Conservation (phyloP, 495 filamentous ascomycete species). For the Aspergillus olivimuriae region DNA sequence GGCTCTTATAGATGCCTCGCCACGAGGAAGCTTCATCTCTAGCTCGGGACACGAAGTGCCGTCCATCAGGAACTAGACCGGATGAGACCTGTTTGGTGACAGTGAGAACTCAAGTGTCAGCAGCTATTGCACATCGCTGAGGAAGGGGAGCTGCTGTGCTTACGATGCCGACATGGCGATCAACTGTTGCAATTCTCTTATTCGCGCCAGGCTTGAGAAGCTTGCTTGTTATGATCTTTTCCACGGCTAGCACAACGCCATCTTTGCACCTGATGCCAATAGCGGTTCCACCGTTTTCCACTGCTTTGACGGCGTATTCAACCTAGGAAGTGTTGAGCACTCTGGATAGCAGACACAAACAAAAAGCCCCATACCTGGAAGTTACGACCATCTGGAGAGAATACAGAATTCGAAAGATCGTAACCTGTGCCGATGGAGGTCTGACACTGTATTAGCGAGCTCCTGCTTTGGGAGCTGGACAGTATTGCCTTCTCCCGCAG, state of each 20-base stretch:
- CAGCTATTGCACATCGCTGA: background rate
- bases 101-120: too few relatives aligned
- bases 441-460: constrained; percentile 37
- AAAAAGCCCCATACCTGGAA: constrained; percentile 91
- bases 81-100: constrained; percentile 97
- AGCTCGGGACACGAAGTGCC: constrained; percentile 90
- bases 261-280: constrained; percentile 97
- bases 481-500: constrained; percentile 2
- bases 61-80: constrained; percentile 87
- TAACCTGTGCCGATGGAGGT: constrained; percentile 99
- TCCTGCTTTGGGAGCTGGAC: too few relatives aligned
- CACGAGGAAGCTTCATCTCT: constrained; percentile 86
- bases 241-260: constrained; percentile 90
- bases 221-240: constrained; percentile 95
- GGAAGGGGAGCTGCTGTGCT: constrained; percentile 23
- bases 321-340: too few relatives aligned
- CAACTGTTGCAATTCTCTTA: constrained; percentile 91
- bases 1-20: constrained; percentile 84
- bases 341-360: too few relatives aligned
- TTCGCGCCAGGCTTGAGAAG: constrained; percentile 89
- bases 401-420: constrained; percentile 98
- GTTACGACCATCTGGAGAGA: constrained; percentile 96
- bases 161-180: constrained; percentile 91
- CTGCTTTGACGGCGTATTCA: constrained; percentile 97
- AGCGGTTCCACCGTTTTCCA: constrained; percentile 95